Conservation (phyloP, 306 rosid genomes). For the Lagenaria siceraria region DNA sequence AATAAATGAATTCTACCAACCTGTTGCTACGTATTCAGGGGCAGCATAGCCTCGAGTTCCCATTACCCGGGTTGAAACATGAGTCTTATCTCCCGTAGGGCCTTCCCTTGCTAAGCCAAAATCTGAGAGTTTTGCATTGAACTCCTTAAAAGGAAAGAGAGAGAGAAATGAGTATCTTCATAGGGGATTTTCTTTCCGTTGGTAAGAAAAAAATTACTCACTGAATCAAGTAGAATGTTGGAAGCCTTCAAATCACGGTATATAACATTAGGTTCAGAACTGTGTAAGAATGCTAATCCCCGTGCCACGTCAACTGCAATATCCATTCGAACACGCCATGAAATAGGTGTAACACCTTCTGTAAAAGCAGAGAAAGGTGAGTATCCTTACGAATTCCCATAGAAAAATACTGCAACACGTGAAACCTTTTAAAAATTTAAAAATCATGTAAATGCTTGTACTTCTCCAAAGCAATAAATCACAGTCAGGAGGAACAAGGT, state of each 20-base stretch:
- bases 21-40: slow-evolving; percentile 93
- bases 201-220: slow-evolving; percentile 15
- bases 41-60: slow-evolving; percentile 97
- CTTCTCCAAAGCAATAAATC: not conserved
- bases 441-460: not conserved
- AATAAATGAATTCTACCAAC: slow-evolving; percentile 17
- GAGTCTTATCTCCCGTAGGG: slow-evolving; percentile 95
- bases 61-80: slow-evolving; percentile 79
- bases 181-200: not conserved
- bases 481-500: not conserved
- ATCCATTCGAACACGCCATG: slow-evolving; percentile 58
- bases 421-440: not conserved
- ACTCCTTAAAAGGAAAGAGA: slow-evolving; percentile 35
- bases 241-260: slow-evolving; percentile 90
- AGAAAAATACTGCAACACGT: not conserved
- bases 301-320: slow-evolving; percentile 66
- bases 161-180: slow-evolving; percentile 10
- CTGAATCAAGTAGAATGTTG: slow-evolving; percentile 84
- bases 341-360: slow-evolving; percentile 77
- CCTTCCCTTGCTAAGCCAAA: slow-evolving; percentile 97
- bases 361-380: slow-evolving; percentile 13
- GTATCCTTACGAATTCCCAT: not conserved
- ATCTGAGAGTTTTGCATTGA: slow-evolving; percentile 78
- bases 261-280: slow-evolving; percentile 64
- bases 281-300: slow-evolving; percentile 68